Percentiles rank a stretch among this genome's conserved stretches.
Evolutionary conservation across 768 basidiomycete species (phyloP).

Genomic region (Panaeolus cyanescens): DNA sequence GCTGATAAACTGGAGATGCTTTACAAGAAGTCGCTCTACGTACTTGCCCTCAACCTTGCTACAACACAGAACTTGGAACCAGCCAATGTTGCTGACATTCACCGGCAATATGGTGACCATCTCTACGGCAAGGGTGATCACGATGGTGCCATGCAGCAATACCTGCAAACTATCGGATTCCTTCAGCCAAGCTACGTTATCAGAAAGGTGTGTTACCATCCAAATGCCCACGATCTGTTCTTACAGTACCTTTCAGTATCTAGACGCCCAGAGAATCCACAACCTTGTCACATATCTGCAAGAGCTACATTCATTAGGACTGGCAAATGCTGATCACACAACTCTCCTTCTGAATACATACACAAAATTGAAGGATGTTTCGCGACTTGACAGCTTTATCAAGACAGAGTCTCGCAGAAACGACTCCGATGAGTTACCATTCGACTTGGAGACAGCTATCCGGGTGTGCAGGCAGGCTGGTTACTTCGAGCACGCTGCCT

Average conservation of each 20-base stretch:
- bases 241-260: slow-evolving; percentile 57
- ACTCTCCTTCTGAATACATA: slow-evolving; percentile 96
- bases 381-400: slow-evolving; percentile 89
- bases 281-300: slow-evolving; percentile 96
- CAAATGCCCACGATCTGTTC: not conserved
- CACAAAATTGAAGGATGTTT: slow-evolving; percentile 92
- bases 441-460: slow-evolving; percentile 96
- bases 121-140: slow-evolving; percentile 90
- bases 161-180: slow-evolving; percentile 84
- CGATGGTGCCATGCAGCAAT: slow-evolving; percentile 92
- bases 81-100: slow-evolving; percentile 82
- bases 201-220: slow-evolving; percentile 67
- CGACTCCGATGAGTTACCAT: slow-evolving; percentile 75
- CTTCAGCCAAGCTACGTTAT: slow-evolving; percentile 96
- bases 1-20: slow-evolving; percentile 84
- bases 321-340: slow-evolving; percentile 96
- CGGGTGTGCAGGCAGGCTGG: slow-evolving; percentile 96
- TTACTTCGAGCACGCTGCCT: slow-evolving; percentile 93
- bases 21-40: slow-evolving; percentile 77
- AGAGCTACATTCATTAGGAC: slow-evolving; percentile 85
- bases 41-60: slow-evolving; percentile 82
- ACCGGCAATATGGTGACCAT: slow-evolving; percentile 88
- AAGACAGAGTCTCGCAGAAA: slow-evolving; percentile 74
- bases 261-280: slow-evolving; percentile 94
- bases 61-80: slow-evolving; percentile 76